Base-by-base conservation (phyloP, 371 early-diverging fungal species). In the Coemansia linderi region DNA sequence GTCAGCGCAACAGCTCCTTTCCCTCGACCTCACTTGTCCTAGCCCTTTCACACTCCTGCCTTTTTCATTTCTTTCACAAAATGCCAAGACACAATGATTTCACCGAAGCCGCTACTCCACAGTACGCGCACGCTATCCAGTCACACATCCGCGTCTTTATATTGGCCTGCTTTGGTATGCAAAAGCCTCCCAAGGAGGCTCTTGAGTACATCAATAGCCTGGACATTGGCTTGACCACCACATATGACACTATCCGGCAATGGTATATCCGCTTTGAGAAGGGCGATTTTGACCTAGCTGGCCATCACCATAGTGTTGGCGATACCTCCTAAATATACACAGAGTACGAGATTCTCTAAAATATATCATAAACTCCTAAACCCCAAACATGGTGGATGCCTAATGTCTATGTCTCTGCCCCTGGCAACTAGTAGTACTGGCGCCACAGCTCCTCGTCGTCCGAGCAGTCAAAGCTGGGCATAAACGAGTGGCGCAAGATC, bases 361-460 rank as follows among this genome's bases (percentile, higher is more conserved):
- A 5, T 33, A 33, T 33, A 33, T 33, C 33, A 33, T 33, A 9
- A 9, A 40, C 15, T 40, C 10, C 15, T 8, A 40, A 9, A 3
- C 1, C 37, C 31, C 13, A n/a, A 46, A n/a, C 46, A 22, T 19
- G 22, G n/a, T n/a, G 6, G 17, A 46, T 33, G 33, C 33, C 5
- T n/a, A 46, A 46, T 22, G 46, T 40, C 40, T 19, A 24, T 33
- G 33, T 5, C 33, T 33, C 33, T 33, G 33, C 33, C 17, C 31
- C 9, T 22, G 12, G n/a, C 19, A 19, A n/a, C 41, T 57, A 78
- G 37, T 61, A 64, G 61, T 67, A 73, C 59, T 70, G 78, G 67
- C 59, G 19, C 78, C 78, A 78, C 4, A 78, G 43, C 19, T 22
- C 57, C 36, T 78, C 64, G 36, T 78, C 78, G 10, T 39, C 38